Percentiles rank a stretch among this genome's conserved stretches.
Evolutionary conservation across 805 yeast genomes (phyloP).

Genomic region (Wickerhamomyces tratensis): DNA sequence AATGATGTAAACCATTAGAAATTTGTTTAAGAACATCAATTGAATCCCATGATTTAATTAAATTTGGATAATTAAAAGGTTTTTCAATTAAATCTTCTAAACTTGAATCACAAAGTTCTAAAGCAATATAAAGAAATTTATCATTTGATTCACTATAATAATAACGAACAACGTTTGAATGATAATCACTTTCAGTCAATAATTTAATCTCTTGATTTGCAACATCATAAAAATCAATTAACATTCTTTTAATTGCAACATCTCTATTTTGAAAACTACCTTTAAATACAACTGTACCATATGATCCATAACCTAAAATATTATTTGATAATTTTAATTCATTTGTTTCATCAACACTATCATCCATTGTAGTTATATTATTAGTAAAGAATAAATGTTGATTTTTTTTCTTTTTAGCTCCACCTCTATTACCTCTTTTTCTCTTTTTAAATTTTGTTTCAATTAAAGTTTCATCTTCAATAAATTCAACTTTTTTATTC

Average conservation of each 20-base stretch:
- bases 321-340: constrained; percentile 43
- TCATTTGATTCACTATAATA: constrained; percentile 90
- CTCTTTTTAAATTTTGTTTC: too few relatives aligned
- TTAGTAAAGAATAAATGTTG: neutral
- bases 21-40: constrained; percentile 60
- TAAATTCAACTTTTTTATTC: neutral
- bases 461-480: too few relatives aligned
- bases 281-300: constrained; percentile 89
- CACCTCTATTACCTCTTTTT: too few relatives aligned
- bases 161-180: constrained; percentile 88
- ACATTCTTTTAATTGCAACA: constrained; percentile 92
- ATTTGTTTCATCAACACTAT: too few relatives aligned
- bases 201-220: constrained; percentile 87
- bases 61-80: constrained; percentile 23
- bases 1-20: constrained; percentile 74
- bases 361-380: too few relatives aligned
- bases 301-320: constrained; percentile 91
- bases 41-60: constrained; percentile 35
- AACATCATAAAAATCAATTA: constrained; percentile 85
- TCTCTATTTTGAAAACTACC: constrained; percentile 90
- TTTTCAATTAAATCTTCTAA: constrained; percentile 76
- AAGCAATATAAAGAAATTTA: constrained; percentile 81
- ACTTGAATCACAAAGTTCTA: constrained; percentile 85
- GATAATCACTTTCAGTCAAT: constrained; percentile 91
- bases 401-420: too few relatives aligned